Conservation (phyloP, 2,329 filamentous ascomycete genomes). For the Pseudophaeomoniella oleicola region DNA sequence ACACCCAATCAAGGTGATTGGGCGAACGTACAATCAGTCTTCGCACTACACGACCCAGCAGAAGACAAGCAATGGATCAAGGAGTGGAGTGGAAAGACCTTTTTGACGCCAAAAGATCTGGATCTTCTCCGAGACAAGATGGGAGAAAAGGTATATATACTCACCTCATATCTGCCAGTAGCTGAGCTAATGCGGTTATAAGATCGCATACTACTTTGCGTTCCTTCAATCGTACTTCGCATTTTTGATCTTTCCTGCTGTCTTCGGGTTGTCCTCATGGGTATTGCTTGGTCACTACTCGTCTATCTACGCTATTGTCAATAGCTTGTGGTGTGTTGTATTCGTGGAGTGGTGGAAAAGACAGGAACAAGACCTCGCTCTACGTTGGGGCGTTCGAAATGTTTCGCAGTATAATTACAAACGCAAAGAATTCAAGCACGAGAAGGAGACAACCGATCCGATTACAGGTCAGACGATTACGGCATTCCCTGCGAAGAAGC, state of each 20-base stretch:
- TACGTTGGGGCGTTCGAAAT: slow-evolving; percentile 78
- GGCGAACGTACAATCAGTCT: slow-evolving; percentile 58
- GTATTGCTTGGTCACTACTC: slow-evolving; percentile 75
- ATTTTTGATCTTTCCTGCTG: slow-evolving; percentile 70
- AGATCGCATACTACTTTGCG: slow-evolving; percentile 89
- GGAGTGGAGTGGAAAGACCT: slow-evolving; percentile 57
- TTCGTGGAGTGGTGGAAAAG: slow-evolving; percentile 97
- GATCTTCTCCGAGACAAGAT: slow-evolving; percentile 62
- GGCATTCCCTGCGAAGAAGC: slow-evolving; percentile 61
- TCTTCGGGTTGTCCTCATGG: slow-evolving; percentile 64
- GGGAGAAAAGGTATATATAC: slow-evolving; percentile 47
- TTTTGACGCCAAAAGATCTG: slow-evolving; percentile 51
- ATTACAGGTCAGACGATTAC: slow-evolving; percentile 67
- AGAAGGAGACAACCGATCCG: slow-evolving; percentile 61
- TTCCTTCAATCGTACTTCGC: slow-evolving; percentile 84
- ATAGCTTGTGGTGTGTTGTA: slow-evolving; percentile 71
- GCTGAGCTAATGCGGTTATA: slow-evolving; percentile 1
- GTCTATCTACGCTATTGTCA: slow-evolving; percentile 60
- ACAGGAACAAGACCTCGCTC: slow-evolving; percentile 70
- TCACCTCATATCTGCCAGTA: background rate
- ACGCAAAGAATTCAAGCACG: slow-evolving; percentile 63
- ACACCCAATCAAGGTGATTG: slow-evolving; percentile 54
- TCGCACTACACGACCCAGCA: slow-evolving; percentile 61
- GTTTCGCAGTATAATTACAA: slow-evolving; percentile 70
- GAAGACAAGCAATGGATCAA: slow-evolving; percentile 67